A percentile compares a stretch with the other conserved stretches of the same genome.
Evolutionary conservation across 106 monocot species (phyloP).

Genomic region (Gastrodia elata): DNA sequence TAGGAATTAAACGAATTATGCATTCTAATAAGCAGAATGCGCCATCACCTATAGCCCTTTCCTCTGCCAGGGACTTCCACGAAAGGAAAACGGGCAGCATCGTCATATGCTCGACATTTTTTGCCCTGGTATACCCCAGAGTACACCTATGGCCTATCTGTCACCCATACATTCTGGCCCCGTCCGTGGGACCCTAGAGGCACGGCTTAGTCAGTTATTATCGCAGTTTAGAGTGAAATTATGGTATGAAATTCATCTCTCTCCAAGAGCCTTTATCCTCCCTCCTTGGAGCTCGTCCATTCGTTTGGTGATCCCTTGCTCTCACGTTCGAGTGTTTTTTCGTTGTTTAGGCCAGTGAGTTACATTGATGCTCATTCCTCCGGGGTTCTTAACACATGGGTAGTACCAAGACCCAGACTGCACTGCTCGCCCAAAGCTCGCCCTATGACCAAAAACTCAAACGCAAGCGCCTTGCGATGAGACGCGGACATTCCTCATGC

Average conservation of each 20-base stretch:
- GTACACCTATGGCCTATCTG: slow-evolving; percentile 18
- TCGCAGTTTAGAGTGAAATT: slow-evolving; percentile 4
- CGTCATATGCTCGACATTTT: too few species aligned
- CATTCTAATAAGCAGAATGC: too few species aligned
- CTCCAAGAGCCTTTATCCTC: slow-evolving; percentile 13
- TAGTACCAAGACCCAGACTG: slow-evolving; percentile 12
- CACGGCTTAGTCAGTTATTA: slow-evolving; percentile 7
- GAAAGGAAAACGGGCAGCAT: too few species aligned
- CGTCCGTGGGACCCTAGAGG: slow-evolving; percentile 12
- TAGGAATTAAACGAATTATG: too few species aligned
- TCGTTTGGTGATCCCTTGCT: slow-evolving; percentile 30
- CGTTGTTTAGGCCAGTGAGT: slow-evolving; percentile 22
- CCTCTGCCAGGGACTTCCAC: too few species aligned
- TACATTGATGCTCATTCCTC: slow-evolving; percentile 5
- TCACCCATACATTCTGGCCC: slow-evolving; percentile 15
- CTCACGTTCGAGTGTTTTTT: slow-evolving; percentile 31
- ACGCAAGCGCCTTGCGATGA: slow-evolving; percentile 6
- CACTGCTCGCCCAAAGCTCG: slow-evolving; percentile 7
- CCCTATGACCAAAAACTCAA: slow-evolving; percentile 10
- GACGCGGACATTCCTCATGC: slow-evolving; percentile 3
- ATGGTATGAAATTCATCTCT: not conserved
- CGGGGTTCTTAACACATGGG: slow-evolving; percentile 10
- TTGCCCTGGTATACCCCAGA: not conserved
- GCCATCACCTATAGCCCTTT: too few species aligned
- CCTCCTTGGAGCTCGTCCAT: slow-evolving; percentile 10